A percentile compares a stretch with the other conserved stretches of the same genome.
These are phyloP conservation scores for Chara braunii DNA, from an alignment of 139 green algal genomes.

Conservation along the genomic window DNA sequence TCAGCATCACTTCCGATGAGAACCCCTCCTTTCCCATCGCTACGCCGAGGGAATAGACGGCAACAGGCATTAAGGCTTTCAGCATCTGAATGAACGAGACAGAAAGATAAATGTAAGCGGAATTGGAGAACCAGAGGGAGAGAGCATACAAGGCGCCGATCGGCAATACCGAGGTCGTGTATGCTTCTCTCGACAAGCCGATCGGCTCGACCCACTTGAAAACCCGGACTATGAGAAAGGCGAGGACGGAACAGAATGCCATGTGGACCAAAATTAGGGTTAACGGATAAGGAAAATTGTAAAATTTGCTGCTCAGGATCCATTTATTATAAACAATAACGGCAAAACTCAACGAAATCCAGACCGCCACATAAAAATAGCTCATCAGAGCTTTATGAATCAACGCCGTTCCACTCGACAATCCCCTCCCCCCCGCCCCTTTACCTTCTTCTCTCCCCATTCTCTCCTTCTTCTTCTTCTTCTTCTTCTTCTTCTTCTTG, in stretches of 20 bases:
- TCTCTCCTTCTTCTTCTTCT: neutral
- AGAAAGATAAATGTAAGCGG: slow-evolving; percentile 88
- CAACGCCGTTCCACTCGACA: neutral
- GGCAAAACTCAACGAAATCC: slow-evolving; percentile 21
- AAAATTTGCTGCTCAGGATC: slow-evolving; percentile 32
- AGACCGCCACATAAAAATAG: slow-evolving; percentile 31
- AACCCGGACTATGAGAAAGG: slow-evolving; percentile 39
- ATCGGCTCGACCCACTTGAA: slow-evolving; percentile 34
- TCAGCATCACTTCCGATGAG: slow-evolving; percentile 37
- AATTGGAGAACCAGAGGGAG: slow-evolving; percentile 90
- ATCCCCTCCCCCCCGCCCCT: neutral
- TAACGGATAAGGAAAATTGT: slow-evolving; percentile 60
- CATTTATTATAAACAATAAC: slow-evolving; percentile 36
- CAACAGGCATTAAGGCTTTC: slow-evolving; percentile 80
- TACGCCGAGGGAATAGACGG: slow-evolving; percentile 63
- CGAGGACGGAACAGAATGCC: slow-evolving; percentile 44
- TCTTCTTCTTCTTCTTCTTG: neutral
- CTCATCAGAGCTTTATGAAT: slow-evolving; percentile 14
- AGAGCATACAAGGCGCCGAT: slow-evolving; percentile 81
- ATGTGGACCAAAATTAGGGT: slow-evolving; percentile 52
- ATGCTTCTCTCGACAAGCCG: slow-evolving; percentile 14
- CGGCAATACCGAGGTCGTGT: slow-evolving; percentile 49
- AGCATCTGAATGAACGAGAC: slow-evolving; percentile 99
- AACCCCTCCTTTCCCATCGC: slow-evolving; percentile 69
- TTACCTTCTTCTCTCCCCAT: neutral